Evolutionary conservation across 2,329 filamentous ascomycete genomes (phyloP).

Genomic region (Eutypella sp.): DNA sequence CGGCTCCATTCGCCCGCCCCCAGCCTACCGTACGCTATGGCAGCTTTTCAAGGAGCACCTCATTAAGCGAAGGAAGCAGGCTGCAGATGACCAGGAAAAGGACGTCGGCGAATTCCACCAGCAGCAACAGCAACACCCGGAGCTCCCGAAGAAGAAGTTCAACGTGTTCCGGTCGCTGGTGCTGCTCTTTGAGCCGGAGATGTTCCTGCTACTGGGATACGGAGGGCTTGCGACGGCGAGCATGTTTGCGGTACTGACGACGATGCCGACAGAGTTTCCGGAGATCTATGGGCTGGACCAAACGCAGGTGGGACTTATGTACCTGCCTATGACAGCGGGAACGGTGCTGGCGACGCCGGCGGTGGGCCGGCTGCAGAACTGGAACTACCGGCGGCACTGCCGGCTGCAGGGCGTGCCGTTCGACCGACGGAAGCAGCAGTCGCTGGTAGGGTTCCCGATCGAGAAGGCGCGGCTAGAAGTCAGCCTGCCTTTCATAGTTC

Average conservation of each 20-base stretch:
- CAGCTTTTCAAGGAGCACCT: conserved; percentile 22
- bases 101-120: conserved; percentile 17
- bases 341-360: conserved; percentile 28
- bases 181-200: conserved; percentile 32
- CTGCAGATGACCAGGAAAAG: conserved; percentile 22
- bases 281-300: conserved; percentile 51
- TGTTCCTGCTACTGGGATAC: conserved; percentile 29
- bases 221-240: conserved; percentile 28
- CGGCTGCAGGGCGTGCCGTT: conserved; percentile 42
- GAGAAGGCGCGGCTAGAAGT: conserved; percentile 48
- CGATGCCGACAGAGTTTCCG: conserved; percentile 24
- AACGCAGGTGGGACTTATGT: conserved; percentile 37
- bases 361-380: conserved; percentile 49
- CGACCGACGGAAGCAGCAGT: conserved; percentile 37
- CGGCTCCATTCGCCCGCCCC: conserved; percentile 34
- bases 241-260: conserved; percentile 30
- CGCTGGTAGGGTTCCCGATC: conserved; percentile 34
- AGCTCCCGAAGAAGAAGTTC: conserved; percentile 23
- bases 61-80: conserved; percentile 16
- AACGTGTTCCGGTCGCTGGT: conserved; percentile 29
- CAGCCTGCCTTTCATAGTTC: conserved; percentile 47
- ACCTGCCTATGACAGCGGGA: conserved; percentile 32
- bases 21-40: conserved; percentile 21
- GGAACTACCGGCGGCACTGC: conserved; percentile 55
- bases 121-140: conserved; percentile 38